Base-by-base conservation (phyloP, 176 grass and related monocot genomes). In the Guadua angustifolia region DNA sequence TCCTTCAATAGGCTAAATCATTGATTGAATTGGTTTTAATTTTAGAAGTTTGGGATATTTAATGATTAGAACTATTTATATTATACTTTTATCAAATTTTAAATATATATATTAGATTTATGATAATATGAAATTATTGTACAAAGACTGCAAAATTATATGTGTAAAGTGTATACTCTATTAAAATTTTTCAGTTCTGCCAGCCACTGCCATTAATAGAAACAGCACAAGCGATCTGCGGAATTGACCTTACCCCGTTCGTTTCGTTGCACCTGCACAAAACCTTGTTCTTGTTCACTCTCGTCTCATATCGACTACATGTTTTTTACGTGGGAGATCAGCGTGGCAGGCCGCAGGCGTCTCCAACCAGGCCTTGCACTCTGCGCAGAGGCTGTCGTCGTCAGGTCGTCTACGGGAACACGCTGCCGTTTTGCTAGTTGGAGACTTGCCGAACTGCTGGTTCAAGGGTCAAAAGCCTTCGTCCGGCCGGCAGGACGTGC, bases 401-500 rank as follows among this genome's bases (percentile, higher is more conserved):
- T n/a, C n/a, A n/a, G n/a, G n/a, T n/a, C n/a, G 68, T 39, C 22
- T 64, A 38, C 22, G 22, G 5, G 60, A 66, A 25, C 85, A 22
- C 66, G 29, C 52, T 2, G 43, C 42, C 21, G 2, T 1, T 62
- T 39, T 3, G 69, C 49, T 68, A 33, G 75, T 73, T 56, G 77
- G 71, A 62, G 45, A 17, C n/a, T 52, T 39, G 53, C 71, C 83
- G 17, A 85, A 85, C 88, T 4, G 33, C 14, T 25, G 11, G 1
- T 12, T 12, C 1, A 10, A 18, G 38, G 59, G 81, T 74, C 75
- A 88, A 88, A 83, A 44, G 49, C 9, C 80, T 5, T 4, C 36
- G 56, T 2, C 8, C 39, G 39, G 60, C 60, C 71, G 39, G 77
- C 58, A 21, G 45, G 39, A 8, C 56, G 80, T 35, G 5, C 56